phyloP scores from a whole-genome alignment of 2,329 filamentous ascomycete species.

The Calcarisporium arbuscula region DNA sequence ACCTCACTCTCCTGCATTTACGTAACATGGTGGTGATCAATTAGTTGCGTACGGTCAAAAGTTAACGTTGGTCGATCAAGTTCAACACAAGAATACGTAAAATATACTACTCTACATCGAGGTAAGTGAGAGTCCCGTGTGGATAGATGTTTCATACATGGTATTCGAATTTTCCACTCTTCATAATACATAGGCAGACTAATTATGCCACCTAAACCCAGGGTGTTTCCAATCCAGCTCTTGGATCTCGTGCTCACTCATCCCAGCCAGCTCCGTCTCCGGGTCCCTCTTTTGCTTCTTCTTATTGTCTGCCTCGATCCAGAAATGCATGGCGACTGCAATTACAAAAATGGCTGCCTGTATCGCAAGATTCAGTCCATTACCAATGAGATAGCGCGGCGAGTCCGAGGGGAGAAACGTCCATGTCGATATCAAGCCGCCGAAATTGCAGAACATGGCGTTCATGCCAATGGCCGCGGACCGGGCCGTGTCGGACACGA shows the following conservation, averaged over 20 bases:
- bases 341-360: not conserved
- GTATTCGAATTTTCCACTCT: too few relatives aligned
- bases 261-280: not conserved
- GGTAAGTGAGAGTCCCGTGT: too few relatives aligned
- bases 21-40: too few relatives aligned
- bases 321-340: not conserved
- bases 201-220: not conserved
- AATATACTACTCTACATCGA: too few relatives aligned
- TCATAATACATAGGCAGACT: too few relatives aligned
- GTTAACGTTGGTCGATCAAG: too few relatives aligned
- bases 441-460: slow-evolving; percentile 34
- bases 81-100: too few relatives aligned
- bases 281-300: not conserved
- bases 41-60: too few relatives aligned
- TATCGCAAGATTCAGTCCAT: slow-evolving; percentile 55
- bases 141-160: too few relatives aligned
- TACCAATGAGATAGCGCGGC: slow-evolving; percentile 60
- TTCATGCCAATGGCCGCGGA: slow-evolving; percentile 54
- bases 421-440: slow-evolving; percentile 52
- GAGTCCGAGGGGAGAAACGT: slow-evolving; percentile 52
- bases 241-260: not conserved
- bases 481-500: slow-evolving; percentile 61
- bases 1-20: too few relatives aligned
- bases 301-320: not conserved
- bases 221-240: not conserved